phyloP scores from a whole-genome alignment of 2,329 filamentous ascomycete species.

The Monosporascus sp. region DNA sequence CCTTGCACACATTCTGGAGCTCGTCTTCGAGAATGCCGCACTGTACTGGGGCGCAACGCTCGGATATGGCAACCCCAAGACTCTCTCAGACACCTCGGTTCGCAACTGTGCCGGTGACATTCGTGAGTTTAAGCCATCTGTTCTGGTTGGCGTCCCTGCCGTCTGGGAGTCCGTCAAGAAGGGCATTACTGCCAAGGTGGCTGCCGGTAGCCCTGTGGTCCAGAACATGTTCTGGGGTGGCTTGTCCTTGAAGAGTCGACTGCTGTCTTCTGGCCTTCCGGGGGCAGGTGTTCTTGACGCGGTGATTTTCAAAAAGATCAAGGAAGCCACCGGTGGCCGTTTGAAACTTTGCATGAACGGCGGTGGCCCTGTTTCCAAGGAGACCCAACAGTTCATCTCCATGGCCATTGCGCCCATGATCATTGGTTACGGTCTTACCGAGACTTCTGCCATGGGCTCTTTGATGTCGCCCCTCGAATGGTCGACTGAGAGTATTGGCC shows the following conservation, averaged over 20 bases:
- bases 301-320: conserved; percentile 85
- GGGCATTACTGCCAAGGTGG: conserved; percentile 73
- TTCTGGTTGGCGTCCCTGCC: conserved; percentile 80
- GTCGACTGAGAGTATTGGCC: conserved; percentile 68
- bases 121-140: conserved; percentile 73
- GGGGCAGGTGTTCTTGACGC: conserved; percentile 67
- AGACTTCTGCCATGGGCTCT: conserved; percentile 72
- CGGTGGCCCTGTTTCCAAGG: conserved; percentile 76
- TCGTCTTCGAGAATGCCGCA: conserved; percentile 80
- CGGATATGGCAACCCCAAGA: conserved; percentile 85
- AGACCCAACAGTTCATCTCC: conserved; percentile 83
- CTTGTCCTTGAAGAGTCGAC: conserved; percentile 44
- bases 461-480: conserved; percentile 73
- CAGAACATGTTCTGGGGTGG: conserved; percentile 69
- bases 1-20: conserved; percentile 83
- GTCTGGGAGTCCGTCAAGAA: conserved; percentile 93
- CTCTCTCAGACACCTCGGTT: conserved; percentile 74
- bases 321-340: conserved; percentile 78
- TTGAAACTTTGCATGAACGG: conserved; percentile 81
- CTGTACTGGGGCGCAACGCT: conserved; percentile 83
- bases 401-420: conserved; percentile 88
- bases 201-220: conserved; percentile 60
- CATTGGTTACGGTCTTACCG: conserved; percentile 79
- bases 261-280: conserved; percentile 51
- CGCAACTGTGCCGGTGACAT: conserved; percentile 87